These are phyloP conservation scores for Botrytis aclada DNA, from an alignment of 2,329 filamentous ascomycete genomes.

Conservation along the genomic window DNA sequence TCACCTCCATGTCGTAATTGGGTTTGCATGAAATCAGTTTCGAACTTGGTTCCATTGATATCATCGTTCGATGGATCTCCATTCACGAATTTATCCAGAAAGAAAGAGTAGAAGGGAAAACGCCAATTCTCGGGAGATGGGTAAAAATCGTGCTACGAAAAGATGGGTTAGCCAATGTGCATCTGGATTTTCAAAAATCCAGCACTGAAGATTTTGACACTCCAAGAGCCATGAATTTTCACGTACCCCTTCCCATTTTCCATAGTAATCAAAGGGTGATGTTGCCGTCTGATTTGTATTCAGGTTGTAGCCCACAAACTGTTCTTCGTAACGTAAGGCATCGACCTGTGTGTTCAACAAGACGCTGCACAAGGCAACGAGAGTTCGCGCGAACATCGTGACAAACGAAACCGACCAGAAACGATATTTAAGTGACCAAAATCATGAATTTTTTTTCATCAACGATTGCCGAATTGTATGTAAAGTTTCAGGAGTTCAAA, in stretches of 20 bases:
- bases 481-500: neutral
- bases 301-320: conserved; percentile 38
- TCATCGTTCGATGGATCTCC: conserved; percentile 60
- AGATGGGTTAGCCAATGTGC: neutral
- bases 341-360: conserved; percentile 16
- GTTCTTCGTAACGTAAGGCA: conserved; percentile 18
- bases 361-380: conserved; percentile 14
- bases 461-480: neutral
- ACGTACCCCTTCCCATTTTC: conserved; percentile 46
- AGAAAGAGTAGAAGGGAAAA: conserved; percentile 63
- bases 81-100: conserved; percentile 62
- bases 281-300: conserved; percentile 57
- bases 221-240: neutral
- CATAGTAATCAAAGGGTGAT: conserved; percentile 55
- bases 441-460: conserved; percentile 18
- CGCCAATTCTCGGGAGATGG: conserved; percentile 61
- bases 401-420: conserved; percentile 17
- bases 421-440: conserved; percentile 17
- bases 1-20: conserved; percentile 64
- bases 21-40: conserved; percentile 58
- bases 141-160: conserved; percentile 45
- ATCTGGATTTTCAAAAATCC: neutral
- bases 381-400: conserved; percentile 17
- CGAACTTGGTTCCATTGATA: conserved; percentile 57
- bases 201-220: neutral